Base-by-base conservation (phyloP, 2,329 filamentous ascomycete species). In the Ceratocystis alfenasii region DNA sequence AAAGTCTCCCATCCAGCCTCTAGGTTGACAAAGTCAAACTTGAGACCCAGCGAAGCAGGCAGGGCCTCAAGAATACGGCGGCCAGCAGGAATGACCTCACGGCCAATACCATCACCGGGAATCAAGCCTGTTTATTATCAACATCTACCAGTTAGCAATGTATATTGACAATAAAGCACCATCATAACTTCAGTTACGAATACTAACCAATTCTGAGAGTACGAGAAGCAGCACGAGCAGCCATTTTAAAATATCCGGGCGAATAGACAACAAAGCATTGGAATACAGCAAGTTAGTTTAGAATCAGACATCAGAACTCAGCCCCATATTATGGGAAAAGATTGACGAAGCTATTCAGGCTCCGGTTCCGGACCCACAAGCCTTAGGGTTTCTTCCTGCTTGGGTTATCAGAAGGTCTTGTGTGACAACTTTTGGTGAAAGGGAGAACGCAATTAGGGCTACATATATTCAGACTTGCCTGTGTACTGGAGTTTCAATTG, bases 71-170 rank as follows among this genome's bases (percentile, higher is more conserved):
- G 89, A 71, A 97, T 81, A 70, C 89, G 87, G 72, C 90, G 89
- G 63, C 93, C 94, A 65, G 94, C 89, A 70, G 94, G 94, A 77
- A 99, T 97, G 76, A 99, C 94, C 79, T 99, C 94, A 75, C 90
- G 90, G 78, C 94, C 94, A 78, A 99, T 99, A 77, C 94, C 94
- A 79, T 99, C 94, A 74, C 94, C 94, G 72, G 94, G 89, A 75
- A 99, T 97, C 72, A 97, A 89, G 76, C 92, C 92, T 95, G 36
- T 41, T 12, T 41, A 70, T 59, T 12, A 20, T 7, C 10, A 25
- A 20, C 15, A 17, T 30, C 22, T 33, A 10, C 5, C 28, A 7
- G 63, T 59, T 36, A 63, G 41, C 48, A 22, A 20, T n/a, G n/a
- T 30, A 50, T 20, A 10, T 36, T 59, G 55, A 3, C 28, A n/a